These are phyloP conservation scores for Aspergillus quadrilineatus DNA, from an alignment of 2,329 filamentous ascomycete genomes.

Conservation along the genomic window DNA sequence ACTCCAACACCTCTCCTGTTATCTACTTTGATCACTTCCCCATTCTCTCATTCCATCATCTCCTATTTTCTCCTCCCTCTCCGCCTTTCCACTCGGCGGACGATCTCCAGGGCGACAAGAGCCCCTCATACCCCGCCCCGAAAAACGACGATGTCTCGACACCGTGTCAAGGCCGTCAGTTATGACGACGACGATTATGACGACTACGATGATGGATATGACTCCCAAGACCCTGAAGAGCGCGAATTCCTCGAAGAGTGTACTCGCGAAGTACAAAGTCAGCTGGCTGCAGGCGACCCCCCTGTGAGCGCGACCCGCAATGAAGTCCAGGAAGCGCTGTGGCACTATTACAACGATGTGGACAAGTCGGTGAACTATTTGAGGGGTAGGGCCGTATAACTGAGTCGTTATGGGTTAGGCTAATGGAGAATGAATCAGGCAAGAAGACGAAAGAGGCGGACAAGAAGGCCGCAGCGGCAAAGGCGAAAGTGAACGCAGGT, in stretches of 20 bases:
- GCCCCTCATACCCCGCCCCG: conserved; percentile 5
- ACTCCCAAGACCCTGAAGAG: conserved; percentile 45
- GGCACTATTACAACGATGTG: conserved; percentile 95
- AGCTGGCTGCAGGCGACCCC: conserved; percentile 60
- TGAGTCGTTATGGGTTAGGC: neutral
- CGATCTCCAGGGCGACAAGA: neutral
- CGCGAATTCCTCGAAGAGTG: conserved; percentile 62
- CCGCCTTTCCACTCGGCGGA: neutral
- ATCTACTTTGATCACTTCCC: neutral
- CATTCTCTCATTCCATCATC: neutral
- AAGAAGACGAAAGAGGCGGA: conserved; percentile 40
- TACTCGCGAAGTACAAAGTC: conserved; percentile 64
- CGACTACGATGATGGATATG: conserved; percentile 42
- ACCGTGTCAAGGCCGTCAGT: conserved; percentile 46
- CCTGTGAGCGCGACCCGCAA: conserved; percentile 62
- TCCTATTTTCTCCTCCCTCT: neutral
- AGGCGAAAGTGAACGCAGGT: conserved; percentile 27
- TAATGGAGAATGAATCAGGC: conserved; percentile 19
- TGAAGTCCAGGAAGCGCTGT: conserved; percentile 85
- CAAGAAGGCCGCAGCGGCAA: conserved; percentile 28
- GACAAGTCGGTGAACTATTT: conserved; percentile 81
- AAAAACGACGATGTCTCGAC: conserved; percentile 42
- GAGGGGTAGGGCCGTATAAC: conserved; percentile 52
- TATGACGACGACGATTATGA: conserved; percentile 45
- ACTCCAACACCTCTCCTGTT: neutral